Evolutionary conservation across 441 rosid genomes (phyloP), one percentile per base, ranked within the genome.

Genomic region (Biscutella laevigata): DNA sequence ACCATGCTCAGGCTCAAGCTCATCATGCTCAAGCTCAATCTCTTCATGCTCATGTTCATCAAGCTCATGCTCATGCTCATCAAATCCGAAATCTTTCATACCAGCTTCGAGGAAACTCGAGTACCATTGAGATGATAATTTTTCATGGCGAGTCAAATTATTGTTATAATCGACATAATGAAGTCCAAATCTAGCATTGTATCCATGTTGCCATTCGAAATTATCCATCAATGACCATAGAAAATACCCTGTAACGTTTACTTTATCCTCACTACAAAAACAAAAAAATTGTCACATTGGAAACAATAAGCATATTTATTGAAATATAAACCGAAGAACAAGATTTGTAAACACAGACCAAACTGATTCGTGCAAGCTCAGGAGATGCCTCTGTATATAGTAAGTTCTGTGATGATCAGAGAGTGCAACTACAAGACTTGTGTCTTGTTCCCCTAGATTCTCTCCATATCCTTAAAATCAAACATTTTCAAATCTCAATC

Each of bases 161-260:
- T 65, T 58, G 9, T 65, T 51, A 48, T 57, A 36, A 12, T 57
- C 70, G 19, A 51, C 47, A 8, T 42, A 57, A 29, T 65, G 37
- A 0, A 69, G 41, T 2, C 66, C 71, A 4, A 66, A 66, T 13
- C 71, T 59, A 3, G 66, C 36, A 0, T 3, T 43, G 44, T 66
- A 59, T 17, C 71, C 66, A 0, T 58, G 51, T 59, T 66, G 60
- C 70, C 70, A 36, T 15, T 66, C 66, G 2, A 59, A 59, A 32
- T 38, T 66, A n/a, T 66, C 70, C 71, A 46, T 59, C 39, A 66
- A 8, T 17, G 66, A 66, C 71, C 71, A 66, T 24, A 4, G 55
- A 44, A 44, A 59, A 17, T 66, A 66, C 19, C 71, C 61, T 10
- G 65, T 66, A 12, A 66, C 71, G 24, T 66, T 59, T 24, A 66